These are phyloP conservation scores for Magnaporthiopsis rhizophila DNA, from an alignment of 2,329 filamentous ascomycete species.

Conservation along the genomic window DNA sequence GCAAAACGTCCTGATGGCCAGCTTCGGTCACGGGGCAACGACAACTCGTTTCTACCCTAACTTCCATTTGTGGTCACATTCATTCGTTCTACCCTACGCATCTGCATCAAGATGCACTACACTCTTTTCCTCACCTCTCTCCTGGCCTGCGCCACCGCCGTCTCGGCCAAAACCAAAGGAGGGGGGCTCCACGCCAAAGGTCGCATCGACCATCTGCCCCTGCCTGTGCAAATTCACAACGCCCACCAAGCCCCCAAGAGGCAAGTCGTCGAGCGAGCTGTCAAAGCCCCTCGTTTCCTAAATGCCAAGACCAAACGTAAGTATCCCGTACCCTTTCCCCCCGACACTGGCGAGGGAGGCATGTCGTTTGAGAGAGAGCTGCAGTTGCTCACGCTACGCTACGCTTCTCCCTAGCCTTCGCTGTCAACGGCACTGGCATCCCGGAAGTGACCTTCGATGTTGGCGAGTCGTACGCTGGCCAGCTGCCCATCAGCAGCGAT, in stretches of 20 bases:
- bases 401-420: conserved; percentile 39
- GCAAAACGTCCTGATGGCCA: neutral
- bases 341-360: neutral
- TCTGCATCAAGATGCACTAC: neutral
- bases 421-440: conserved; percentile 51
- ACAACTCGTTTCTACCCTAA: too few relatives aligned
- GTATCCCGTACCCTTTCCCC: neutral
- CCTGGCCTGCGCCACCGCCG: neutral
- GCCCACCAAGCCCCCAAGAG: neutral
- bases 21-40: neutral
- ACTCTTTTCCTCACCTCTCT: neutral
- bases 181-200: neutral
- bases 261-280: neutral
- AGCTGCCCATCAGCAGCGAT: conserved; percentile 44
- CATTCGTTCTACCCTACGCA: too few relatives aligned
- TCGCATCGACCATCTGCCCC: neutral
- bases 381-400: neutral
- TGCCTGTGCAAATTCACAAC: neutral
- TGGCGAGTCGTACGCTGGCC: conserved; percentile 54
- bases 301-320: neutral
- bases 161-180: neutral
- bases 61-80: neutral
- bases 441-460: conserved; percentile 62
- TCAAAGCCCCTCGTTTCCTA: neutral
- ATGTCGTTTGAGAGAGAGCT: neutral